Base-by-base conservation (phyloP, 1,284 basidiomycete genomes). In the Malassezia psittaci region DNA sequence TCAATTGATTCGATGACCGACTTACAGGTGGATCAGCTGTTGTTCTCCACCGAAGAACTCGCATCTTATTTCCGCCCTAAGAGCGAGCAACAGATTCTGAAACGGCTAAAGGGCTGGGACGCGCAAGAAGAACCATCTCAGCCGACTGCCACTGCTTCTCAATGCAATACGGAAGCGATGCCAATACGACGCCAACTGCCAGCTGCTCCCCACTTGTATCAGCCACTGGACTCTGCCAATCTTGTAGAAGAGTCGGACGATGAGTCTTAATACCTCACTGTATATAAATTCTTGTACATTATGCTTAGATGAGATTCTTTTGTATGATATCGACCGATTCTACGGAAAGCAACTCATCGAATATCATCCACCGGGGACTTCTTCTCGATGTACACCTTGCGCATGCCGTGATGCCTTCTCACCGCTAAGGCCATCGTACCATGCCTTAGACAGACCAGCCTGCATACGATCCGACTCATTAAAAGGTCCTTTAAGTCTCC, bases 401-500 rank as follows among this genome's bases (percentile, higher is more conserved):
- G 32, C 36, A 19, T 32, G 57, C 2, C 51, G 51, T 35, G 54
- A 58, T 45, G 52, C 19, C 59, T 63, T 65, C 45, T 85, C 83
- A 2, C 87, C 87, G 50, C 76, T 79, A 57, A 90, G 76, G 64
- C 83, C 68, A n/a, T 72, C 70, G 48, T 77, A 77, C 70, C 72
- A 77, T 18, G 65, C 69, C 24, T 59, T 64, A 29, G 59, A 55
- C 51, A 77, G 41, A 1, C 76, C 76, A 0, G 88, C 88, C 69
- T 81, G 83, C 65, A 83, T 81, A 44, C 88, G 77, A 66, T 86
- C 88, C 19, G 80, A 81, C 0, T 79, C 80, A 75, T 90, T 90
- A 76, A 90, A 90, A 2, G 88, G 88, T 0, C 87, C 87, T 68
- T 87, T 88, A 41, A 90, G 79, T 56, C 84, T 84, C 1, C 88